These are phyloP conservation scores for Polytolypa hystricis DNA, from an alignment of 2,329 filamentous ascomycete genomes.

Conservation along the genomic window DNA sequence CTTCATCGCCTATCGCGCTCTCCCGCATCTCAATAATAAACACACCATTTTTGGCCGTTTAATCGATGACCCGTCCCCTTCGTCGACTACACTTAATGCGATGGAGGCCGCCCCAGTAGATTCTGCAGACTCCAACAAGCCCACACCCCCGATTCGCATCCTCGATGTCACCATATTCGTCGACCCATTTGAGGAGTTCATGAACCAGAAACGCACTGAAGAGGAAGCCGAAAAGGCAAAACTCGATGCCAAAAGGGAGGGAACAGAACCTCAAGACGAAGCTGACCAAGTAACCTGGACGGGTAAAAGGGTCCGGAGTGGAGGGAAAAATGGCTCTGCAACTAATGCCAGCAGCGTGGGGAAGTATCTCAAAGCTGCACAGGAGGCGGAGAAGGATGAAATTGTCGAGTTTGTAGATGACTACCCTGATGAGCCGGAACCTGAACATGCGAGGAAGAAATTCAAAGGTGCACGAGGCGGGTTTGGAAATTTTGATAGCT, in stretches of 20 bases:
- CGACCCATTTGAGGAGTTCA: slow-evolving; percentile 91
- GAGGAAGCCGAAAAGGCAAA: slow-evolving; percentile 41
- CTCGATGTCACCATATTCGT: slow-evolving; percentile 76
- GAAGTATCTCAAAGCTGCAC: slow-evolving; percentile 63
- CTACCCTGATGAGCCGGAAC: slow-evolving; percentile 50
- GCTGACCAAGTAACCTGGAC: slow-evolving; percentile 94
- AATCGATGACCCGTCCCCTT: slow-evolving; percentile 50
- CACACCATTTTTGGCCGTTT: slow-evolving; percentile 94
- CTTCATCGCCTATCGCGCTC: slow-evolving; percentile 81
- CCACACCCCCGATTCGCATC: slow-evolving; percentile 67
- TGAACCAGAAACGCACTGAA: slow-evolving; percentile 58
- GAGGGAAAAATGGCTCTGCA: slow-evolving; percentile 41
- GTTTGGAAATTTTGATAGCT: slow-evolving; percentile 91
- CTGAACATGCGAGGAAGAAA: slow-evolving; percentile 70
- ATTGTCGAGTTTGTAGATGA: slow-evolving; percentile 51
- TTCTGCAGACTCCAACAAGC: slow-evolving; percentile 57
- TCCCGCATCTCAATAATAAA: slow-evolving; percentile 81
- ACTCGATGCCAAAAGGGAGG: neutral
- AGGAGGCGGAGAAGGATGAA: slow-evolving; percentile 40
- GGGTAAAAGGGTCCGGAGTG: slow-evolving; percentile 71
- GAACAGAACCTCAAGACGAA: slow-evolving; percentile 41
- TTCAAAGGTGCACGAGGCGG: slow-evolving; percentile 48
- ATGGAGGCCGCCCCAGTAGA: slow-evolving; percentile 72
- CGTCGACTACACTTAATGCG: slow-evolving; percentile 46
- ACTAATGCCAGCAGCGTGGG: slow-evolving; percentile 50